Percentiles rank a stretch among this genome's conserved stretches.
Evolutionary conservation across 2,329 filamentous ascomycete species (phyloP).

Genomic region (Madurella fahalii): DNA sequence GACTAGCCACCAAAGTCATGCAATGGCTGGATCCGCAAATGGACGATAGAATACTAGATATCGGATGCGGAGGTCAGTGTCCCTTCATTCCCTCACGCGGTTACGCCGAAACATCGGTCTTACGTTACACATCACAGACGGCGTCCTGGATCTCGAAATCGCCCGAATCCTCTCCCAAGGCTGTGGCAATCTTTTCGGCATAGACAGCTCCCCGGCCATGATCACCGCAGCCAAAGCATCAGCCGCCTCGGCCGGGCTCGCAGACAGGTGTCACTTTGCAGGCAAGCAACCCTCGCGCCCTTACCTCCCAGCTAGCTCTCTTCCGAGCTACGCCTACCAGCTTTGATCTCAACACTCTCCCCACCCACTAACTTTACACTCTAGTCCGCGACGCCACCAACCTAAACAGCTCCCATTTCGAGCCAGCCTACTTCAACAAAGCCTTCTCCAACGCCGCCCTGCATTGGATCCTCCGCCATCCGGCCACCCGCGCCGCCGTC

Average conservation of each 20-base stretch:
- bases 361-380: neutral
- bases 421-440: constrained; percentile 44
- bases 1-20: constrained; percentile 55
- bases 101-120: neutral
- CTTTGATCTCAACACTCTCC: too few relatives aligned
- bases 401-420: constrained; percentile 35
- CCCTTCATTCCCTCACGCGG: neutral
- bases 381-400: constrained; percentile 45
- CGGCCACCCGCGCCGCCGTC: constrained; percentile 43
- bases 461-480: constrained; percentile 59
- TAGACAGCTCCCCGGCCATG: constrained; percentile 58
- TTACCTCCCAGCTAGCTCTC: neutral
- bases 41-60: constrained; percentile 56
- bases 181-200: constrained; percentile 48
- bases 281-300: constrained; percentile 29
- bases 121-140: constrained; percentile 41
- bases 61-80: constrained; percentile 58
- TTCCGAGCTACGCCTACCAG: too few relatives aligned
- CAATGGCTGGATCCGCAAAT: constrained; percentile 55
- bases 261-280: constrained; percentile 41
- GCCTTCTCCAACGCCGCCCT: constrained; percentile 64
- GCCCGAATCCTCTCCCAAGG: constrained; percentile 43
- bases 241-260: constrained; percentile 32
- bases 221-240: constrained; percentile 47
- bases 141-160: constrained; percentile 54